Base-by-base conservation (phyloP, 129 eudicot species). In the Lonicera japonica region DNA sequence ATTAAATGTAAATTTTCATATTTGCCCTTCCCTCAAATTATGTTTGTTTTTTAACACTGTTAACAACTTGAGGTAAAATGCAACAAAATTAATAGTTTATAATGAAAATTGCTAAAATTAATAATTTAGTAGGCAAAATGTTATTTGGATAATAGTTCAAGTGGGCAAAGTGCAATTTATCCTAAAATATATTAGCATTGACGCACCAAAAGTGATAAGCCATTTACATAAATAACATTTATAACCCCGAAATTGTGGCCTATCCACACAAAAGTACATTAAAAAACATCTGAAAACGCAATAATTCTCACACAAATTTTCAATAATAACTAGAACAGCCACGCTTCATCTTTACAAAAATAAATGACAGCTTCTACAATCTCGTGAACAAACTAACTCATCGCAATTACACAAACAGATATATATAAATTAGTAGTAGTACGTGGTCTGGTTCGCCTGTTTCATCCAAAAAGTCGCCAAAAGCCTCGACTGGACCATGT, bases 291-390 rank as follows among this genome's bases (percentile, higher is more conserved):
- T 17, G 5, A 6, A 50, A 50, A 15, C 19, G 4, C 51, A 45
- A 45, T 0, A 45, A 50, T 5, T 50, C 55, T 11, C n/a, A 51
- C n/a, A 36, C 56, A 29, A 56, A 56, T 23, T 22, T 36, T 25
- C 3, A 15, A 58, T 34, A 48, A 56, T 48, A 58, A 72, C 64
- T 54, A 21, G 25, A 72, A 47, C 53, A 50, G 52, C 20, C 29
- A 29, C 36, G 2, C 36, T 58, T 10, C 38, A 65, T 58, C 71
- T 72, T 57, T 72, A 64, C 77, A 72, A 5, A 39, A 72, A 65
- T 22, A 39, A 58, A 40, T 61, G 19, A 36, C 20, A 54, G 47
- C 39, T 38, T 25, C 2, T 59, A 54, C 56, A 25, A 34, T 39
- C 41, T 58, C 39, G 29, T 15, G 39, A 5, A n/a, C 66, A 4